A percentile compares a stretch with the other conserved stretches of the same genome.
Evolutionary conservation across 331 rosid genomes (phyloP).

Genomic region (Rosa hybrid): DNA sequence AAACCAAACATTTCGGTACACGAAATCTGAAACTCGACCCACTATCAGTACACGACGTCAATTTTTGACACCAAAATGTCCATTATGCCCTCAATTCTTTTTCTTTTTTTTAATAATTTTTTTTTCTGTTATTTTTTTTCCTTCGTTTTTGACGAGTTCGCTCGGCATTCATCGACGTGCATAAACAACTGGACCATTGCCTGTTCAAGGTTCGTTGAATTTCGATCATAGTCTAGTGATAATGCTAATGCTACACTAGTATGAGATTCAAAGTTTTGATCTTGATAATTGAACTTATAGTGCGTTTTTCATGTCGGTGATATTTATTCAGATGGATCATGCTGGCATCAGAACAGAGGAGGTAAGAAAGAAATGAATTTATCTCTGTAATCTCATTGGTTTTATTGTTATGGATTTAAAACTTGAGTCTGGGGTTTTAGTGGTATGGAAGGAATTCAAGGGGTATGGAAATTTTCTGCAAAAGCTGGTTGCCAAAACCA

Average conservation of each 20-base stretch:
- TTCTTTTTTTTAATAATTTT: no score
- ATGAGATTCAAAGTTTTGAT: background rate
- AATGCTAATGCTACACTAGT: background rate
- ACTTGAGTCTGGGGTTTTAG: slow-evolving; percentile 13
- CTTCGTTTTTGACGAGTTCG: slow-evolving; percentile 69
- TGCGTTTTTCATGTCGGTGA: background rate
- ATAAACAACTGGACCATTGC: slow-evolving; percentile 63
- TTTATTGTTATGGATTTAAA: background rate
- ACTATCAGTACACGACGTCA: no score
- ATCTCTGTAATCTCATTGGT: background rate
- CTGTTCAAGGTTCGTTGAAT: slow-evolving; percentile 63
- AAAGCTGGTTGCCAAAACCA: slow-evolving; percentile 64
- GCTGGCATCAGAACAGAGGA: slow-evolving; percentile 63
- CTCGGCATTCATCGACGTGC: slow-evolving; percentile 54
- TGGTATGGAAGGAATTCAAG: slow-evolving; percentile 69
- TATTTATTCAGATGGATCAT: slow-evolving; percentile 51
- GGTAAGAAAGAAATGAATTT: slow-evolving; percentile 31
- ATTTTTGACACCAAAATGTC: no score
- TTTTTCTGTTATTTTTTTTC: no score
- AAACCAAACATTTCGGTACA: no score
- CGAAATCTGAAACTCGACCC: no score
- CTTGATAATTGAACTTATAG: background rate
- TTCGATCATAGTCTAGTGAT: background rate
- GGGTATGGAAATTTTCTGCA: slow-evolving; percentile 75
- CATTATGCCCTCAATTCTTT: no score